A percentile compares a stretch with the other conserved stretches of the same genome.
phyloP scores from a whole-genome alignment of 352 stramenopile genomes.

The Globisporangium carolinianum region DNA sequence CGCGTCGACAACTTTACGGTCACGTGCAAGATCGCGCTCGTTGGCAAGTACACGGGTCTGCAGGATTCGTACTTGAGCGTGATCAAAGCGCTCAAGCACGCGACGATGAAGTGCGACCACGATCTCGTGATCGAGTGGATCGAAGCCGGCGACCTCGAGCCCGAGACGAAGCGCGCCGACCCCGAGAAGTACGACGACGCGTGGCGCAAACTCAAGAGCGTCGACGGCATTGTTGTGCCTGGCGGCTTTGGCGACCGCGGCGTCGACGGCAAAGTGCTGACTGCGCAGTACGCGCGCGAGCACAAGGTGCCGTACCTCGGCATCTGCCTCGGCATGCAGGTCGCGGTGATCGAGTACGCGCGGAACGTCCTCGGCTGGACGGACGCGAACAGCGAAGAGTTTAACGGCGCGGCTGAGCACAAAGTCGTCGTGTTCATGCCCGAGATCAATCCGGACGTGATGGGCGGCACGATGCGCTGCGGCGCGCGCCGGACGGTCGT shows the following conservation, averaged over 20 bases:
- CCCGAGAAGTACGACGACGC: constrained; percentile 69
- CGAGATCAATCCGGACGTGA: constrained; percentile 96
- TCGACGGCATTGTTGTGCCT: constrained; percentile 95
- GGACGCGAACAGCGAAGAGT: constrained; percentile 95
- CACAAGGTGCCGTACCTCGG: constrained; percentile 96
- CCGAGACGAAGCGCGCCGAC: constrained; percentile 64
- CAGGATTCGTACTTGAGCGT: constrained; percentile 99
- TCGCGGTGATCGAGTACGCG: constrained; percentile 95
- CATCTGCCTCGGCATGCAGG: constrained; percentile 96
- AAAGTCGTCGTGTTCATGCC: constrained; percentile 99
- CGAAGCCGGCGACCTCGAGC: constrained; percentile 94
- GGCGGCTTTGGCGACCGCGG: constrained; percentile 98
- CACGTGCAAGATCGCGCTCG: constrained; percentile 95
- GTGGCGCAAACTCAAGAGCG: constrained; percentile 91
- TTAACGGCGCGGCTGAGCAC: constrained; percentile 79
- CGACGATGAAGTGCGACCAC: constrained; percentile 90
- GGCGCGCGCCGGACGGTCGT: constrained; percentile 94
- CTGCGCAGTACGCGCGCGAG: constrained; percentile 93
- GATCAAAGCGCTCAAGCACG: constrained; percentile 95
- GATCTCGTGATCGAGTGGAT: constrained; percentile 97
- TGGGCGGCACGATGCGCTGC: constrained; percentile 99
- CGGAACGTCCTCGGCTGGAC: constrained; percentile 91
- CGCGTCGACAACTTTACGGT: constrained; percentile 89
- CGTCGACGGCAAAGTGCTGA: constrained; percentile 97
- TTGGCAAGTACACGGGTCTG: constrained; percentile 99